Percentiles rank a stretch among this genome's conserved stretches.
Evolutionary conservation across 2,329 filamentous ascomycete genomes (phyloP).

Genomic region (Hymenotorrendiella dingleyae): DNA sequence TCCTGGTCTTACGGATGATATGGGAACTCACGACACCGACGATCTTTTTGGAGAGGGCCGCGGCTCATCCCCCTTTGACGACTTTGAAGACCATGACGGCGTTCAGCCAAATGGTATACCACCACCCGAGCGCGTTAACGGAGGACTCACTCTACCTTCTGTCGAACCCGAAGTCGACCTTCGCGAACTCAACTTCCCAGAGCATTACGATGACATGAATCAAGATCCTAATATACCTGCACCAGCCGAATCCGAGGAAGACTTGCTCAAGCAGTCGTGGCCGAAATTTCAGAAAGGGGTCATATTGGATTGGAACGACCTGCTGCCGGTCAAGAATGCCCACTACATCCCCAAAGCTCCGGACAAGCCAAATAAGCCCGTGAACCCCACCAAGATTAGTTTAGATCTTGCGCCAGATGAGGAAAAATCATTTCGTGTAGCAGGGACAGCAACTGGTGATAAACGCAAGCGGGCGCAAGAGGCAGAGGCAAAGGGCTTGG

Average conservation of each 20-base stretch:
- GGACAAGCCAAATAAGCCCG: conserved; percentile 69
- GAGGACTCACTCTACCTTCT: conserved; percentile 17
- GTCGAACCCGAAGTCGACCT: conserved; percentile 21
- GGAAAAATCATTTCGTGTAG: conserved; percentile 77
- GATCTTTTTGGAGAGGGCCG: conserved; percentile 62
- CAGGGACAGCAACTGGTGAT: conserved; percentile 47
- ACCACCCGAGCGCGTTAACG: conserved; percentile 13
- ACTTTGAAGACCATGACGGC: conserved; percentile 18
- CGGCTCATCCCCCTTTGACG: conserved; percentile 27
- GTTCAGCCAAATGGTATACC: conserved; percentile 12
- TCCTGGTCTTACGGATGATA: conserved; percentile 45
- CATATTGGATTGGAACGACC: conserved; percentile 71
- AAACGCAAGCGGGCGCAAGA: conserved; percentile 54
- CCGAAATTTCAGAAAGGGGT: conserved; percentile 73
- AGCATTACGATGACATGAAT: conserved; percentile 36
- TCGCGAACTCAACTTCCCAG: conserved; percentile 42
- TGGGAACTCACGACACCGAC: conserved; percentile 51
- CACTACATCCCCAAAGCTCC: conserved; percentile 75
- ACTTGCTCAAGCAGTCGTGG: conserved; percentile 73
- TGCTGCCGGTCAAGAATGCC: conserved; percentile 76
- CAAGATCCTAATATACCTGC: conserved; percentile 60
- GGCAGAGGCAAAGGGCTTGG: conserved; percentile 42
- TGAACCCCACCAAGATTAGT: conserved; percentile 81
- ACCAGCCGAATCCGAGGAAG: conserved; percentile 65
- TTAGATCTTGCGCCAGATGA: conserved; percentile 83